These are phyloP conservation scores for Lycium barbarum DNA, from an alignment of 257 asterid genomes.

Conservation along the genomic window DNA sequence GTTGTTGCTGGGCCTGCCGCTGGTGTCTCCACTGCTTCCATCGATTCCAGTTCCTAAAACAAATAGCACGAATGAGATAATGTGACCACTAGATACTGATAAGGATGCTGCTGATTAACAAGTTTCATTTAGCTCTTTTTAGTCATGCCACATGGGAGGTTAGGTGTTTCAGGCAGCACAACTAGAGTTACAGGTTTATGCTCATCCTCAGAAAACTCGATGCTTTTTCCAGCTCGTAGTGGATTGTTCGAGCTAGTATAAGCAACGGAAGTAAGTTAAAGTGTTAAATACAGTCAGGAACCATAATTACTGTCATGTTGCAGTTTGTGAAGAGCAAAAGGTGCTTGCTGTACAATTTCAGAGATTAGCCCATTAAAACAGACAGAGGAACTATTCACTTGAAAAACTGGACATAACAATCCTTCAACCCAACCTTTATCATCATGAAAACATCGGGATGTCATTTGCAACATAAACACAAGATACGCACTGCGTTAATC, in stretches of 20 bases:
- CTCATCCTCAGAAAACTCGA: conserved; percentile 9
- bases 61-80: conserved; percentile 4
- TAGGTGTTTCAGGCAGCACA: not conserved
- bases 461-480: conserved; percentile 2
- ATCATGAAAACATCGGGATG: not conserved
- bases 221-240: conserved; percentile 9
- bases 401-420: not conserved
- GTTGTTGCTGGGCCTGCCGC: conserved; percentile 52
- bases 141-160: not conserved
- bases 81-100: conserved; percentile 5
- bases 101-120: not conserved
- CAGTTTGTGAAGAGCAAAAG: conserved; percentile 1
- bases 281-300: conserved; percentile 7
- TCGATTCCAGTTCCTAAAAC: conserved; percentile 73
- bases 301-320: conserved; percentile 1
- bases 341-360: not conserved
- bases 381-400: not conserved
- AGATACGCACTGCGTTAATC: not conserved
- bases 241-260: not conserved
- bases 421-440: not conserved
- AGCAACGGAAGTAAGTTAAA: not conserved
- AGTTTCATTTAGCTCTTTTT: not conserved
- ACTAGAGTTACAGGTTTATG: not conserved
- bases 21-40: conserved; percentile 79
- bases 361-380: not conserved